Evolutionary conservation across 345 rosid genomes (phyloP).

Genomic region (Aegle marmelos): DNA sequence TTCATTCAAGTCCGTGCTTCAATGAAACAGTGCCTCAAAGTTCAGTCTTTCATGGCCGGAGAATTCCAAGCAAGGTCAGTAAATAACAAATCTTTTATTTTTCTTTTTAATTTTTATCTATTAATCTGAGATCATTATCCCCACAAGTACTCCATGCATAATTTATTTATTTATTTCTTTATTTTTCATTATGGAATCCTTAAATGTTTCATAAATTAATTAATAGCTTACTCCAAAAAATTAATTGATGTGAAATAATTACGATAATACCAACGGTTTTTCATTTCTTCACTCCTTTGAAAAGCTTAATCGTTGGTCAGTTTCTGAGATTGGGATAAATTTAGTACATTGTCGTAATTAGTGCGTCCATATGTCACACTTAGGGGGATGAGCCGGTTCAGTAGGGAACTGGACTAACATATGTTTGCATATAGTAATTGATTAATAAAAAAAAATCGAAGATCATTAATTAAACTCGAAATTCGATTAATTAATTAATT

Average conservation of each 20-base stretch:
- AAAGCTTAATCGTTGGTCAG: not conserved
- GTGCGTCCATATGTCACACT: not conserved
- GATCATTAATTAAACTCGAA: not conserved
- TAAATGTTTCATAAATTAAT: too few relatives aligned
- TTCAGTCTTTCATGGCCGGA: conserved; percentile 56
- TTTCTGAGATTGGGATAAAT: not conserved
- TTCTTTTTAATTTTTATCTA: not conserved
- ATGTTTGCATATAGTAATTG: not conserved
- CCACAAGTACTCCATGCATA: too few relatives aligned
- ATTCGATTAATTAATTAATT: not conserved
- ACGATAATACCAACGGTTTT: not conserved
- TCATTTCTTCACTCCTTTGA: not conserved
- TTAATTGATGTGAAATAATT: not conserved
- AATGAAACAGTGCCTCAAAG: conserved; percentile 30
- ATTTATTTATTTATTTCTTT: too few relatives aligned
- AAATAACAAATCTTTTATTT: not conserved
- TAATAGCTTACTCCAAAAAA: too few relatives aligned
- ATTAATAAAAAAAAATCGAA: not conserved
- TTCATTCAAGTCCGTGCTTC: conserved; percentile 65
- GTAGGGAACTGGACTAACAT: not conserved
- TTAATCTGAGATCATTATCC: too few relatives aligned
- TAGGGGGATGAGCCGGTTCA: not conserved
- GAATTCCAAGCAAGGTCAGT: conserved; percentile 75
- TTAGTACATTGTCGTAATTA: not conserved
- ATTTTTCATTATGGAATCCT: too few relatives aligned